These are phyloP conservation scores for Talaromyces sp. DNA, from an alignment of 2,329 filamentous ascomycete species.

Conservation along the genomic window DNA sequence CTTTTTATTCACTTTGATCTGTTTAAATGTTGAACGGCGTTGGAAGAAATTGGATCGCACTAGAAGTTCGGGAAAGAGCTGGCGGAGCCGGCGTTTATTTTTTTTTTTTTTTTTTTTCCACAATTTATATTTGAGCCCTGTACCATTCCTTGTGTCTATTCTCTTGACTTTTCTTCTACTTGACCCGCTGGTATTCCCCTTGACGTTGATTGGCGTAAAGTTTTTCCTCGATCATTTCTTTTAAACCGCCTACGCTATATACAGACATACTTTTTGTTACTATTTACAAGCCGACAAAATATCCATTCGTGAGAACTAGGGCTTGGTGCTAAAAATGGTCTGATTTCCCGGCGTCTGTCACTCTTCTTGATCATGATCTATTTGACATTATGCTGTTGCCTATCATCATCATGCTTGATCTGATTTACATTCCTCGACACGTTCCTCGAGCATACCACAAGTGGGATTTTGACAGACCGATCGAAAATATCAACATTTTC, in stretches of 20 bases:
- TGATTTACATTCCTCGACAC: not conserved
- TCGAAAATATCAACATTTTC: not conserved
- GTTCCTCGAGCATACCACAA: conserved; percentile 4
- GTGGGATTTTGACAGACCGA: not conserved
- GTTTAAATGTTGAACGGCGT: conserved; percentile 5
- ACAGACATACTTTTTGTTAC: conserved; percentile 1
- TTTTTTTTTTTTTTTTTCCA: not conserved
- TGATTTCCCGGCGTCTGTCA: not conserved
- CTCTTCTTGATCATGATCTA: not conserved
- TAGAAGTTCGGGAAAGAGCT: conserved; percentile 13
- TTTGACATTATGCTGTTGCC: not conserved
- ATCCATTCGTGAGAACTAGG: not conserved
- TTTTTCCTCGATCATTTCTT: conserved; percentile 3
- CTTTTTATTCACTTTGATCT: conserved; percentile 9
- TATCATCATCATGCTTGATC: not conserved
- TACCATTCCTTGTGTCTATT: conserved; percentile 12
- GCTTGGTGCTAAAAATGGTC: not conserved
- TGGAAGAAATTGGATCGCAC: conserved; percentile 13
- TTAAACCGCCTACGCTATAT: not conserved
- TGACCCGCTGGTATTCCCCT: conserved; percentile 13
- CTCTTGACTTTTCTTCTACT: not conserved
- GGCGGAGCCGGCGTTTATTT: conserved; percentile 13
- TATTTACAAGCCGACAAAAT: not conserved
- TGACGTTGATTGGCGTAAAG: conserved; percentile 13
- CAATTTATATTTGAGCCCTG: not conserved